Base-by-base conservation (phyloP, 2,329 filamentous ascomycete genomes). In the Monascus ruber region DNA sequence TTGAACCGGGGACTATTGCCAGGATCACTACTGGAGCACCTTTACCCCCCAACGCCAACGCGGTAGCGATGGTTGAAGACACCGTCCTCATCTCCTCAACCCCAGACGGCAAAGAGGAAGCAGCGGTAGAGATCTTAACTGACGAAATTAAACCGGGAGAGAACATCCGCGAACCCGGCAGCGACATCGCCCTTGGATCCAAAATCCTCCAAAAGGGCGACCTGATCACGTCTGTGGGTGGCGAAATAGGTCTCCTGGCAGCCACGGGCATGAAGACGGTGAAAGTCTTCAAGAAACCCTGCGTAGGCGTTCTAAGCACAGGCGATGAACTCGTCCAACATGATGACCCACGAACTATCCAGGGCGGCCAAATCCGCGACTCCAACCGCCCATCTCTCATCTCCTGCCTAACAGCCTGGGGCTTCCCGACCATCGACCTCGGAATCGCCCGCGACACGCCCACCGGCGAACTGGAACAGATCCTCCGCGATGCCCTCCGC, bases 1-100 rank as follows among this genome's bases (percentile, higher is more conserved):
- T 95, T 2, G 71, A 80, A 39, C 70, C 76, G 28, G 87, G 88
- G 0, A 74, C 87, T 47, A 81, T 96, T 38, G 83, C 89, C 0
- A 75, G 91, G 35, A 94, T 98, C 50, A 98, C 91, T 0, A 98
- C 91, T 0, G 91, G 91, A 0, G 91, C 91, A 5, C 89, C 91
- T 7, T 67, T 98, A 1, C 91, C 91, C 1, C 79, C 80, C 0
- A 86, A 88, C 1, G 86, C 91, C 2, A 94, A 85, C 25, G 82
- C 89, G 0, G 88, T 98, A 4, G 81, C 95, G 35, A 96, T 93
- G 86, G 91, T 98, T 0, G 91, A 98, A 64, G 91, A 95, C 54
- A 98, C 91, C 0, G 65, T 80, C 1, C 69, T 98, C 4, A 77
- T 75, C 43, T 79, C 76, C 1, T 78, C 77, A 61, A 91, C 86